These are phyloP conservation scores for Mycocentrospora acerina DNA, from an alignment of 2,329 filamentous ascomycete species.

Conservation along the genomic window DNA sequence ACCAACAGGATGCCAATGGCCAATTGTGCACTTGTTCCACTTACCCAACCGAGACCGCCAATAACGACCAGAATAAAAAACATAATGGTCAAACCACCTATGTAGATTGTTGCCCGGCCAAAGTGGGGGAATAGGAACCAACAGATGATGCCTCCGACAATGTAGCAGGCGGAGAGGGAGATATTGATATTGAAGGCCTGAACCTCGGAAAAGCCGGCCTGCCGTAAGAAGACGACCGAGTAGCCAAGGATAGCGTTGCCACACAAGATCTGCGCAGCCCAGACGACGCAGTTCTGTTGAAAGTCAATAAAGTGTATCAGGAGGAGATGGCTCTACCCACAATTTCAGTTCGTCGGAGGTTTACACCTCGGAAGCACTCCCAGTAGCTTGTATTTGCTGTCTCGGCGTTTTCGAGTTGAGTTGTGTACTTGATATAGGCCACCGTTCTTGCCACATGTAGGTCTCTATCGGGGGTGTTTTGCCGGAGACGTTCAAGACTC, in stretches of 20 bases:
- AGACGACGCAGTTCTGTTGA: neutral
- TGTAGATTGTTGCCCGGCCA: constrained; percentile 1
- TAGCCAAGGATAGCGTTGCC: neutral
- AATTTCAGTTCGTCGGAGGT: constrained; percentile 74
- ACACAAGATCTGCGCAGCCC: neutral
- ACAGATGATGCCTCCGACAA: constrained; percentile 2
- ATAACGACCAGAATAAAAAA: constrained; percentile 1
- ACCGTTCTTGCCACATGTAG: neutral
- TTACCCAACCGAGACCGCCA: neutral
- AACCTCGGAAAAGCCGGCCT: neutral
- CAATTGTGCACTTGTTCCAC: neutral
- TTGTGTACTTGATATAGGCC: neutral
- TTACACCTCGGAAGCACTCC: constrained; percentile 77
- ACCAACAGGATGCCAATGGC: constrained; percentile 1
- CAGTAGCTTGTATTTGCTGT: constrained; percentile 65
- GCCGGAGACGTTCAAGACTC: constrained; percentile 38
- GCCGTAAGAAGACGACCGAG: neutral
- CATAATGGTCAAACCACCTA: constrained; percentile 1
- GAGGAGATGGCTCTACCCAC: no score
- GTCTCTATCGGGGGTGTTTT: neutral
- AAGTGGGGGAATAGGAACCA: constrained; percentile 1
- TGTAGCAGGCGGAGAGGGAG: constrained; percentile 1
- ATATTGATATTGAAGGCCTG: constrained; percentile 4
- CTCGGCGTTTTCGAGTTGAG: neutral
- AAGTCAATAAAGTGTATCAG: no score